Evolutionary conservation across 164 flowering plant genomes (phyloP), one percentile per base, ranked within the genome.

Genomic region (Umbilicus rupestris): DNA sequence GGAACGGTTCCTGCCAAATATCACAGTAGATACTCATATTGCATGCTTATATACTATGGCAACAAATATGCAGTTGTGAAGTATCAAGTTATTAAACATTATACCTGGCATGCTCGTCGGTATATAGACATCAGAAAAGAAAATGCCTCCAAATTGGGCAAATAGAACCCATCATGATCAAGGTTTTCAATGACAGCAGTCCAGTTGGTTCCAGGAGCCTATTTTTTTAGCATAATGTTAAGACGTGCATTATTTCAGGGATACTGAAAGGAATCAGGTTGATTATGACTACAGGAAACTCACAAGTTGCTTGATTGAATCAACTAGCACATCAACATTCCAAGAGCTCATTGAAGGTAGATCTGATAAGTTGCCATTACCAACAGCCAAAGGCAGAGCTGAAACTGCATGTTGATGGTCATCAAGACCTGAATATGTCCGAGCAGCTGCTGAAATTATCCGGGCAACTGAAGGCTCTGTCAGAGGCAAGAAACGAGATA

Each of bases 131-230:
- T 92, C 50, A 95, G 78, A 66, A 87, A 74, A 5, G 80, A 77
- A 70, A 95, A 92, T 5, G 97, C 84, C 41, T 83, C 85, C 74
- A 79, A 82, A 68, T 78, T 83, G 7, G 96, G 96, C 60, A 95
- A 60, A 72, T 81, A 83, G 68, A 95, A 90, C 11, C 97, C 97
- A 67, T 95, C 97, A 65, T 95, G 92, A 71, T 95, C 99, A 74
- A 95, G 76, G 62, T 83, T 83, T 73, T 90, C 96, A 77, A 95
- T 70, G 37, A 95, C 97, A 71, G 20, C 63, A 37, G 70, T 66
- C 99, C 99, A 95, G 74, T 81, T 80, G 59, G 77, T 85, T 67
- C 73, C 81, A 68, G 97, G 96, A 63, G 94, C 96, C 99, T 95
- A 81, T 30, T 74, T 30, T 74, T 20, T 68, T 69, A 73, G 29